Base-by-base conservation (phyloP, 2,329 filamentous ascomycete genomes). In the Pseudomassariella vexata region DNA sequence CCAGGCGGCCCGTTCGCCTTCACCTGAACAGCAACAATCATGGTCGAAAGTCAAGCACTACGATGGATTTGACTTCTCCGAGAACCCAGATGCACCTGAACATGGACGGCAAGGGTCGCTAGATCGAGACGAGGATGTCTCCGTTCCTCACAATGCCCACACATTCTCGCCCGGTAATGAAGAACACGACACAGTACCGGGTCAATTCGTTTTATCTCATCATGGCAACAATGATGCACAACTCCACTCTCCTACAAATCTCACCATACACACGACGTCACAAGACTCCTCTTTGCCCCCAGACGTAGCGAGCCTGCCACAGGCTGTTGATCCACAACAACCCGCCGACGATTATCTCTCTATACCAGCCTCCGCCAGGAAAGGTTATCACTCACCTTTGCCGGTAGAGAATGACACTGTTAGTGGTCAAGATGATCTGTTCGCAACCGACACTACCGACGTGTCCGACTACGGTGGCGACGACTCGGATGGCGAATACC, bases 371-470 rank as follows among this genome's bases (percentile, higher is more conserved):
- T 30, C 16, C n/a, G 17, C 27, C 32, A 9, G 31, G 28, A 9
- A 29, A 35, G 4, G 19, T 15, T 29, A 21, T 19, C 32, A 3
- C 20, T 38, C 18, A 16, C 41, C 25, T 21, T 39, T 33, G 28
- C 44, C 26, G 6, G 52, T 55, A 11, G 46, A 53, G 22, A 47
- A 47, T 2, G 45, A 45, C n/a, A 60, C 56, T 0, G 53, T 59
- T 6, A 42, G 56, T 7, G 59, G 57, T 6, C 45, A 56, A 6
- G 52, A 60, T 7, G 42, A 49, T 10, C 41, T 59, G 9, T 60
- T 60, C 26, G 55, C 59, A 3, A 21, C 32, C 19, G 45, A 40
- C 8, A 37, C 43, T 21, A 38, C 40, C 18, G n/a, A n/a, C n/a
- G n/a, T n/a, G n/a, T n/a, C n/a, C n/a, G 31, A 32, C 22, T 33